phyloP scores from a whole-genome alignment of 31 red algal species.

The Bonnemaisonia californica region DNA sequence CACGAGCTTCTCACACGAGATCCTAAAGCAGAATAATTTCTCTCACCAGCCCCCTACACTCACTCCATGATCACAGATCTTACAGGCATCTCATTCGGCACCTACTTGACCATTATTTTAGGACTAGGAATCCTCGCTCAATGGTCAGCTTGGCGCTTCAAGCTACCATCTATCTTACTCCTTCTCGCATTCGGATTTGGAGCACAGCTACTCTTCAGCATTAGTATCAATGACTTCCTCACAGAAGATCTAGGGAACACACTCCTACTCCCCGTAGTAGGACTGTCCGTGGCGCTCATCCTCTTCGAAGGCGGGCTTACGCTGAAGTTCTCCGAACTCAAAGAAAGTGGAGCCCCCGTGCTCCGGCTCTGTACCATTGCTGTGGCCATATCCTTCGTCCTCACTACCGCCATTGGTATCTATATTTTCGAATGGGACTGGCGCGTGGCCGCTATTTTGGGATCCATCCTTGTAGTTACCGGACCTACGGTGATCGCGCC shows the following conservation, averaged over 20 bases:
- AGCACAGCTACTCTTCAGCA: background rate
- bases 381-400: background rate
- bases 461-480: slow-evolving; percentile 13
- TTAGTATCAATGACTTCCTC: background rate
- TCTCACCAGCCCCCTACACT: no score
- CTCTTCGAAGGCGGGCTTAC: slow-evolving; percentile 33
- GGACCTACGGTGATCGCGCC: slow-evolving; percentile 33
- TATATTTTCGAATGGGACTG: background rate
- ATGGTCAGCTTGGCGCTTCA: background rate
- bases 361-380: background rate
- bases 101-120: background rate
- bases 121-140: slow-evolving; percentile 1
- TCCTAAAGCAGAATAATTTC: no score
- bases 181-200: background rate
- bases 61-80: no score
- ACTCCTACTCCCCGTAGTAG: background rate
- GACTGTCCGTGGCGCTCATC: slow-evolving; percentile 14
- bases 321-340: background rate
- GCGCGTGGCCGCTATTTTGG: background rate
- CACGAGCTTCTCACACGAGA: no score
- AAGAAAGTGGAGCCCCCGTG: background rate
- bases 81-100: no score
- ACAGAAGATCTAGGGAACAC: background rate
- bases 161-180: background rate
- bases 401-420: background rate